These are phyloP conservation scores for Pyricularia sp. DNA, from an alignment of 2,329 filamentous ascomycete genomes.

Conservation along the genomic window DNA sequence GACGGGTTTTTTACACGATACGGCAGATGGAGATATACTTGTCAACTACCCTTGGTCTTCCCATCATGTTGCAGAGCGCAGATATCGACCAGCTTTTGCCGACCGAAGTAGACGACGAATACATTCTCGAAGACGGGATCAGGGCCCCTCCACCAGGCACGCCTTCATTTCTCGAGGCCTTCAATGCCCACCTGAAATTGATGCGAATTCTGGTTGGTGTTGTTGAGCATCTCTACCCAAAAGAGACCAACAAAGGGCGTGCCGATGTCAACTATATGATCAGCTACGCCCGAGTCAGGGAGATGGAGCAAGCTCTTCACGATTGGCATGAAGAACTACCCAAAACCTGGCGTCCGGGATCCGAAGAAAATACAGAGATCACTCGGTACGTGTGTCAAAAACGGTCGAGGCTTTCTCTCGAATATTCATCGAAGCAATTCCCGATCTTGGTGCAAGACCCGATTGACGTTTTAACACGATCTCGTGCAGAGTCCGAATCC, in stretches of 20 bases:
- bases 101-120: slow-evolving; percentile 58
- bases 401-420: no score
- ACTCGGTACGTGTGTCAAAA: no score
- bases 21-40: slow-evolving; percentile 64
- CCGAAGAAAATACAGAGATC: no score
- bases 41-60: slow-evolving; percentile 57
- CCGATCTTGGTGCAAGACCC: no score
- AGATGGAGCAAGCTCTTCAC: slow-evolving; percentile 54
- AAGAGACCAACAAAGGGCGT: slow-evolving; percentile 39
- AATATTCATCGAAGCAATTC: no score
- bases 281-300: slow-evolving; percentile 52
- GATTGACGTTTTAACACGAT: no score
- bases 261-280: slow-evolving; percentile 48
- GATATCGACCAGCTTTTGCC: slow-evolving; percentile 60
- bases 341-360: no score
- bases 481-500: no score
- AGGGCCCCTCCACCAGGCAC: slow-evolving; percentile 43
- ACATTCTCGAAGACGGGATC: slow-evolving; percentile 50
- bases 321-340: slow-evolving; percentile 46
- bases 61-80: slow-evolving; percentile 51
- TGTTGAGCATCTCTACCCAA: slow-evolving; percentile 55
- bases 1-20: slow-evolving; percentile 58
- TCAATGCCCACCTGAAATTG: slow-evolving; percentile 55
- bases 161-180: slow-evolving; percentile 52
- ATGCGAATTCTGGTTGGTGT: slow-evolving; percentile 56